Evolutionary conservation across 768 basidiomycete genomes (phyloP).

Genomic region (Lactifluus echinatus): DNA sequence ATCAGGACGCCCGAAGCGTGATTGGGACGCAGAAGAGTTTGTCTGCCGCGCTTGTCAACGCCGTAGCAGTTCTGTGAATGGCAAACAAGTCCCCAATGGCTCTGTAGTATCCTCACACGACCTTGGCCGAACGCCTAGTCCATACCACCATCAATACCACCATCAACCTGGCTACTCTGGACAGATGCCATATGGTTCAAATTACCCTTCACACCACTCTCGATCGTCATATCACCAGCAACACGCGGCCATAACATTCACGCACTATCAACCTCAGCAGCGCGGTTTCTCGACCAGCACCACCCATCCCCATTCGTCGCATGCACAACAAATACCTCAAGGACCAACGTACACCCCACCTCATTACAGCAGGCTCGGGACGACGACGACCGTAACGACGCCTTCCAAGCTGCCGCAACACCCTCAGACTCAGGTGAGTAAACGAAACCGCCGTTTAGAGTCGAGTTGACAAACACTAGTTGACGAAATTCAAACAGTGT

Average conservation of each 20-base stretch:
- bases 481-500: too few species aligned
- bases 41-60: constrained; percentile 52
- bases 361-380: not conserved
- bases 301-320: not conserved
- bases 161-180: not conserved
- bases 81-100: constrained; percentile 7
- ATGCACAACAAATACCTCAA: constrained; percentile 2
- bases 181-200: constrained; percentile 8
- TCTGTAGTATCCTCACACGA: not conserved
- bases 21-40: constrained; percentile 87
- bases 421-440: constrained; percentile 1
- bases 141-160: constrained; percentile 14
- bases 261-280: constrained; percentile 21
- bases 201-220: not conserved
- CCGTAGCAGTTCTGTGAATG: not conserved
- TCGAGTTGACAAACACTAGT: too few species aligned
- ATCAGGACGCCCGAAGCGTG: constrained; percentile 56
- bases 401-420: constrained; percentile 6
- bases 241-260: constrained; percentile 17
- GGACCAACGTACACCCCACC: not conserved
- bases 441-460: too few species aligned
- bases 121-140: not conserved
- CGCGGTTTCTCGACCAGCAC: constrained; percentile 12
- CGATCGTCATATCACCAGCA: constrained; percentile 1
- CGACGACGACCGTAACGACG: not conserved